These are phyloP conservation scores for Pezicula rhizophila DNA, from an alignment of 2,329 filamentous ascomycete species.

Conservation along the genomic window DNA sequence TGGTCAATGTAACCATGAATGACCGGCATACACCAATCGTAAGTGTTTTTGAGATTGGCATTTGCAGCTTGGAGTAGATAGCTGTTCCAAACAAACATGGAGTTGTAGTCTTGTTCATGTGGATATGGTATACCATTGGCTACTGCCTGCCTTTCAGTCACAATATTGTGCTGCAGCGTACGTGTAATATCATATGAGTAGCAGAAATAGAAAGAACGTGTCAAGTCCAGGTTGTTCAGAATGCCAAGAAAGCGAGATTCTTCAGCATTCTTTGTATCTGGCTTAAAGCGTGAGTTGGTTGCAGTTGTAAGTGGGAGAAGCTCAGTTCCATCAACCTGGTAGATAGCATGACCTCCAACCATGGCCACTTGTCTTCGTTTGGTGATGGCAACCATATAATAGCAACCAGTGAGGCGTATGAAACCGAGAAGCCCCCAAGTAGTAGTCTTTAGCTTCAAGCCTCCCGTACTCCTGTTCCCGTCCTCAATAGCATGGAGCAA, in stretches of 20 bases:
- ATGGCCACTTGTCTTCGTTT: conserved; percentile 95
- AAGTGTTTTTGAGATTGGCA: conserved; percentile 67
- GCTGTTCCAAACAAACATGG: conserved; percentile 98
- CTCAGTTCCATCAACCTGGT: conserved; percentile 91
- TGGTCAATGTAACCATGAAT: conserved; percentile 97
- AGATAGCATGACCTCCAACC: conserved; percentile 92
- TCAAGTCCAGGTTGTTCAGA: conserved; percentile 84
- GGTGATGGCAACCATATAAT: conserved; percentile 95
- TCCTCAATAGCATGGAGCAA: conserved; percentile 93
- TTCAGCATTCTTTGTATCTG: conserved; percentile 76
- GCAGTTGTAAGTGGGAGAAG: conserved; percentile 78
- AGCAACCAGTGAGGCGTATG: conserved; percentile 89
- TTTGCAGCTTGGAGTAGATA: conserved; percentile 76
- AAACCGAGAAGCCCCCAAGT: conserved; percentile 94
- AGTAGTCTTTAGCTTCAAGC: conserved; percentile 81
- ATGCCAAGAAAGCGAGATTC: conserved; percentile 86
- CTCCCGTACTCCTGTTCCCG: conserved; percentile 85
- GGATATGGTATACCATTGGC: conserved; percentile 55
- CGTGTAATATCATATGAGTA: conserved; percentile 95
- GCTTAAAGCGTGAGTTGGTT: conserved; percentile 58
- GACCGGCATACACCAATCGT: conserved; percentile 93
- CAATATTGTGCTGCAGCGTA: conserved; percentile 88
- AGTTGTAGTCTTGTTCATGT: conserved; percentile 64
- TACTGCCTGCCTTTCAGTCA: conserved; percentile 67
- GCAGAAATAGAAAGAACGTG: conserved; percentile 93